Evolutionary conservation across 2,329 filamentous ascomycete genomes (phyloP).

Genomic region (Cytospora piceae): DNA sequence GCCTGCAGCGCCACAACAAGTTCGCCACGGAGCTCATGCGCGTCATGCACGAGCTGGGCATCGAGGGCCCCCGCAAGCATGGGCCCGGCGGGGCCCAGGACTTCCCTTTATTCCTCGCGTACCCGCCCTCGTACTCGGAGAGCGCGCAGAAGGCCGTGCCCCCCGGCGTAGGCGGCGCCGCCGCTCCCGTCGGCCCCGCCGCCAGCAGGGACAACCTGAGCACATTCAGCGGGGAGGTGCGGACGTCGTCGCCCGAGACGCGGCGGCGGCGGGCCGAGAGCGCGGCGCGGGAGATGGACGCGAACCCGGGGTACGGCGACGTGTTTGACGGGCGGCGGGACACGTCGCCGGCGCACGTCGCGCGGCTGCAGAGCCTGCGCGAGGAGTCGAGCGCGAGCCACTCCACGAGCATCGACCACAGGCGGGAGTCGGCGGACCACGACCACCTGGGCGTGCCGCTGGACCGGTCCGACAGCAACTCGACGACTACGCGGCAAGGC

Average conservation of each 20-base stretch:
- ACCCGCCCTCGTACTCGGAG: conserved; percentile 38
- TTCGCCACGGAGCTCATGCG: conserved; percentile 92
- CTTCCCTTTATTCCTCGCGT: conserved; percentile 61
- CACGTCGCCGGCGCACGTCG: conserved; percentile 16
- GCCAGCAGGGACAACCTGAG: neutral
- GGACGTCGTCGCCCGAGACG: conserved; percentile 4
- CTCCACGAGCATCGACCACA: conserved; percentile 17
- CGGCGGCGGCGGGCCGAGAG: conserved; percentile 27
- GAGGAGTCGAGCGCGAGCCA: conserved; percentile 15
- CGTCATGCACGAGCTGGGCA: conserved; percentile 79
- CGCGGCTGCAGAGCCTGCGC: conserved; percentile 27
- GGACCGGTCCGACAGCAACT: conserved; percentile 10
- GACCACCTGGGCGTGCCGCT: conserved; percentile 3
- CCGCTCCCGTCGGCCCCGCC: conserved; percentile 15
- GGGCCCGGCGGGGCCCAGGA: conserved; percentile 69
- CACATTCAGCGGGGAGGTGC: neutral
- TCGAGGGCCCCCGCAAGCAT: conserved; percentile 79
- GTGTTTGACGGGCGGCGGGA: conserved; percentile 29
- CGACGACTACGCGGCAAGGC: conserved; percentile 1
- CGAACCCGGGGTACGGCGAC: conserved; percentile 26
- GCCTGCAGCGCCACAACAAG: conserved; percentile 88
- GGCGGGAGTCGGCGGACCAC: neutral
- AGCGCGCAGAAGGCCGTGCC: conserved; percentile 16
- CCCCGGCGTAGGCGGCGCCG: conserved; percentile 20
- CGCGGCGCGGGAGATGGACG: conserved; percentile 15